phyloP scores from a whole-genome alignment of 169 alveolate species.

The Plasmodium gonderi region DNA sequence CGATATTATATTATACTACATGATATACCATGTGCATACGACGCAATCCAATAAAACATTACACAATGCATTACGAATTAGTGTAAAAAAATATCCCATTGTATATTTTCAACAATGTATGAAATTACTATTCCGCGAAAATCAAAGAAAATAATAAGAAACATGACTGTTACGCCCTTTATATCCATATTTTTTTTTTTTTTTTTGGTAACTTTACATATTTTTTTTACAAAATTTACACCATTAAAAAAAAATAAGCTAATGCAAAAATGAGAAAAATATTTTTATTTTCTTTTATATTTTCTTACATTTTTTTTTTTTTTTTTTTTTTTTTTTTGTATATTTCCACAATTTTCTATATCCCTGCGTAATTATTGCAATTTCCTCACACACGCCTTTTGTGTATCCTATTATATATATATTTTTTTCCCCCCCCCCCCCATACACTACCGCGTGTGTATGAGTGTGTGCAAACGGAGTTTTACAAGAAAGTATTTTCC shows the following conservation, averaged over 20 bases:
- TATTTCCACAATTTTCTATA: no score
- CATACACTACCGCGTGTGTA: no score
- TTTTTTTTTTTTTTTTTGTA: no score
- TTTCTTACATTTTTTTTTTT: no score
- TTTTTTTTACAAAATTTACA: not conserved
- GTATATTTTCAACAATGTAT: not conserved
- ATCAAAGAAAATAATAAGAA: not conserved
- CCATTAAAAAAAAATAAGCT: not conserved
- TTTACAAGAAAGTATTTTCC: not conserved
- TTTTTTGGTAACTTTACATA: no score
- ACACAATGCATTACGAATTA: not conserved
- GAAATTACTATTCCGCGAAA: not conserved
- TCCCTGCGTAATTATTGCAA: not conserved
- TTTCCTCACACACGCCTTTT: not conserved
- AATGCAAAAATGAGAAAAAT: not conserved
- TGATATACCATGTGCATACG: not conserved
- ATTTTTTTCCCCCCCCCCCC: not conserved
- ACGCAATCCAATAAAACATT: not conserved
- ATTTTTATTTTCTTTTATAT: not conserved
- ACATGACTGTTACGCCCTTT: not conserved
- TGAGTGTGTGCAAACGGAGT: constrained; percentile 8
- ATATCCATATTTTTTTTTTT: no score
- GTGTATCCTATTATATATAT: not conserved
- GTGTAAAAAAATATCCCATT: not conserved
- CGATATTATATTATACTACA: not conserved